Base-by-base conservation (phyloP, 192 early-diverging fungal genomes). In the Irineochytrium annulatum region DNA sequence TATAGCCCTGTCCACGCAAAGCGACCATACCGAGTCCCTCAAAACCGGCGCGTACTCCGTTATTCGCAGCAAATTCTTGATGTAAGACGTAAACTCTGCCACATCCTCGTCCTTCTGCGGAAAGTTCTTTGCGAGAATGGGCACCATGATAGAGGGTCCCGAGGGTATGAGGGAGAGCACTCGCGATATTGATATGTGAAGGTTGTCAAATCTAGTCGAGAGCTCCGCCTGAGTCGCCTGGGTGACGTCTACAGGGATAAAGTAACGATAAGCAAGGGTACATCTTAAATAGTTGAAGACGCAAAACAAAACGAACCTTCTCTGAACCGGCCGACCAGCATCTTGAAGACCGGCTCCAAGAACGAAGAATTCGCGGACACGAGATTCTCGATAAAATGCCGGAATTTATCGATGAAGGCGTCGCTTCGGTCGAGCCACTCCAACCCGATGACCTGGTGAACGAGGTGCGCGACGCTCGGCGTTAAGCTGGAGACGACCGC, bases 1-100 rank as follows among this genome's bases (percentile, higher is more conserved):
- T 4, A 95, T 80, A 3, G 91, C 76, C n/a, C 84, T 76, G 37
- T 96, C 92, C 24, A 98, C 70, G 1, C 90, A 75, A 19, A 96
- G 70, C 20, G 75, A 69, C 24, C 95, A 74, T 20, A 95, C 67
- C 52, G 89, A 82, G 43, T 78, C 71, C 29, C 87, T 72, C 24
- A 97, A 66, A 0, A 83, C 79, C 0, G 82, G 82, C 3, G 87
- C 85, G 65, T 98, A 98, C 6, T 88, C 84, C 0, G 89, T 52
- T 8, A 93, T 72, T 31, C 78, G 65, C 28, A 97, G 66, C 26
- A 90, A 63, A 62, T 91, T 94, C 52, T 86, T 85, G 30, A 92
- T 69, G 67, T 86, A 94, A 16, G 70, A 72, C 2, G 76, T 69
- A 45, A 89, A 87, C 4, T 71, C 79, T 6, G 55, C 59, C 3